These are phyloP conservation scores for Cryptosporidium xiaoi DNA, from an alignment of 169 alveolate species.

Conservation along the genomic window DNA sequence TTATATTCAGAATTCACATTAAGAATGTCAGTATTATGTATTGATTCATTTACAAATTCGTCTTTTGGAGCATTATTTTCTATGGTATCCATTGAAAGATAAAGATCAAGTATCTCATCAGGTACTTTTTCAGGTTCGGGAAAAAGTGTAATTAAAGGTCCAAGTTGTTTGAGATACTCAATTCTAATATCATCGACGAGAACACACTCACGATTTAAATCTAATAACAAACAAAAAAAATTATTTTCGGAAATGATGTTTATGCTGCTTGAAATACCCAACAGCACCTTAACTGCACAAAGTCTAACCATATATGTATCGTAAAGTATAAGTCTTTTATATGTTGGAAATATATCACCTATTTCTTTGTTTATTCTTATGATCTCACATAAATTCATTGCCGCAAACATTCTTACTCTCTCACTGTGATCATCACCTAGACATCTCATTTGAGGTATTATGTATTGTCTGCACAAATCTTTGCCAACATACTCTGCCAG, in stretches of 20 bases:
- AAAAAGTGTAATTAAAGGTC: conserved; percentile 60
- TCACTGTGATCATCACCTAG: conserved; percentile 65
- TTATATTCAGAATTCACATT: neutral
- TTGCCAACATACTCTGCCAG: conserved; percentile 71
- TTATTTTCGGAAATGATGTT: neutral
- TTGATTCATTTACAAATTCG: neutral
- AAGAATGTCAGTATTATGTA: neutral
- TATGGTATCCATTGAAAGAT: conserved; percentile 11
- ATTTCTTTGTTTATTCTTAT: conserved; percentile 36
- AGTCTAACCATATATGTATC: conserved; percentile 34
- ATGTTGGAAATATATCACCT: conserved; percentile 20
- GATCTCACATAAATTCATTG: conserved; percentile 63
- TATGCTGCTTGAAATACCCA: conserved; percentile 47
- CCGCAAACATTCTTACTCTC: conserved; percentile 41
- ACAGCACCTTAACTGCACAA: conserved; percentile 28
- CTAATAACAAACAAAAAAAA: conserved; percentile 7
- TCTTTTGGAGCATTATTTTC: neutral
- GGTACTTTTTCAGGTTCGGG: conserved; percentile 44
- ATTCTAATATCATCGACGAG: neutral
- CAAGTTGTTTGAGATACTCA: conserved; percentile 48
- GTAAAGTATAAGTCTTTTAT: conserved; percentile 5
- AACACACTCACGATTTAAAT: neutral
- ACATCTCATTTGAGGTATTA: conserved; percentile 64
- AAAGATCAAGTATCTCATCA: conserved; percentile 19
- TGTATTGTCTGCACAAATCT: conserved; percentile 70